Evolutionary conservation across 2,329 filamentous ascomycete genomes (phyloP).

Genomic region (Diplocarpon rosae): DNA sequence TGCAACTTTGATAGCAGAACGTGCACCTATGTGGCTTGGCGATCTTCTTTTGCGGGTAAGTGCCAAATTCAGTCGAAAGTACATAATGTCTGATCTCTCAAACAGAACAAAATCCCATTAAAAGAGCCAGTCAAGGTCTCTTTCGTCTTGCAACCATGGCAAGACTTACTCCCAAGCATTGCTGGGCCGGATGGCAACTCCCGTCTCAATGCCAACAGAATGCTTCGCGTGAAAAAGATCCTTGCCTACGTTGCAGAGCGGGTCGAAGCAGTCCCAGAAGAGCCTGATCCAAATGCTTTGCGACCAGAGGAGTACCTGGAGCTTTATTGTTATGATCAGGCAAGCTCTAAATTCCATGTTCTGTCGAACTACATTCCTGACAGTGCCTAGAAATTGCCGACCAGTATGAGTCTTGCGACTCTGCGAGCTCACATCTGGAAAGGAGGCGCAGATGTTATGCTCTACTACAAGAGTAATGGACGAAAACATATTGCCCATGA

Average conservation of each 20-base stretch:
- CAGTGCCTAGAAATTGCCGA: conserved; percentile 41
- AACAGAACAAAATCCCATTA: conserved; percentile 61
- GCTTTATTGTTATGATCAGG: conserved; percentile 87
- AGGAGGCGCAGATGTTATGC: conserved; percentile 80
- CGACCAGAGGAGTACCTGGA: conserved; percentile 90
- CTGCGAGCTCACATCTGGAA: conserved; percentile 90
- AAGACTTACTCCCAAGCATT: conserved; percentile 64
- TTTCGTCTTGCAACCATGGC: conserved; percentile 77
- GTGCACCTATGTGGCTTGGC: conserved; percentile 83
- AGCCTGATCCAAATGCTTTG: conserved; percentile 47
- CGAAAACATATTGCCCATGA: conserved; percentile 30
- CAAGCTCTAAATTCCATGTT: conserved; percentile 31
- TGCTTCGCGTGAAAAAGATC: conserved; percentile 93
- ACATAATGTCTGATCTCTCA: conserved; percentile 7
- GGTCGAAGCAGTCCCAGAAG: conserved; percentile 60
- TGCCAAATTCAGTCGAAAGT: background rate
- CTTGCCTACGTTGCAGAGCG: conserved; percentile 84
- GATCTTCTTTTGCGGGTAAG: conserved; percentile 66
- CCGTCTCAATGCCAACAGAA: conserved; percentile 88
- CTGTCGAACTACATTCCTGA: conserved; percentile 8
- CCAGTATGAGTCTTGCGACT: conserved; percentile 86
- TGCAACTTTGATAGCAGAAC: conserved; percentile 73
- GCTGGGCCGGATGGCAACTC: conserved; percentile 69
- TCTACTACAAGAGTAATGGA: conserved; percentile 90
- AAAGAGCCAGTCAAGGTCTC: conserved; percentile 98